Evolutionary conservation across 2,329 filamentous ascomycete species (phyloP), one percentile per base, ranked within the genome.

Genomic region (Fusarium pseudoanthophilum): DNA sequence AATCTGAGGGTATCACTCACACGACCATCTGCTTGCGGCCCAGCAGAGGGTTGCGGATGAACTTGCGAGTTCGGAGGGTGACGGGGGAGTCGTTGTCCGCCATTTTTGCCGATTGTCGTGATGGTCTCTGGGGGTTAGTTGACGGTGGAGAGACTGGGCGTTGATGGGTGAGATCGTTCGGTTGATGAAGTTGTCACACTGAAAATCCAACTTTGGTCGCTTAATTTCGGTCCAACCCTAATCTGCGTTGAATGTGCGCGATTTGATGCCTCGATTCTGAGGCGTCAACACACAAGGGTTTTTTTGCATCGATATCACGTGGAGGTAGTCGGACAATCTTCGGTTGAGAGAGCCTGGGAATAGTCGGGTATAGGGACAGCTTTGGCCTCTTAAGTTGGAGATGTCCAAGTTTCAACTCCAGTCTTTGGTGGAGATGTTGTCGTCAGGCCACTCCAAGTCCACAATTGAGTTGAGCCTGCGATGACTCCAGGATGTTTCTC

Each of bases 21-120:
- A 98, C 93, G 88, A 98, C 95, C 94, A 98, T 97, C 92, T 98
- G 95, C 92, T 97, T 97, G 87, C 95, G 93, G 86, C 93, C 94
- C 85, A 99, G 92, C 84, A 99, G 94, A 86, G 96, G 94, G 92
- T 99, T 99, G 90, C 95, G 94, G 89, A 98, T 97, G 93, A 99
- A 99, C 91, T 98, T 98, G 93, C 96, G 95, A 88, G 96, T 99
- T 90, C 96, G 92, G 88, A 95, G 88, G 83, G 92, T 95, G 85
- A 95, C 92, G 84, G 92, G 87, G 81, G 87, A 86, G 85, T 94
- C 92, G 83, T 87, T 87, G 88, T 95, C 93, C 88, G 95, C 93
- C 95, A 98, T 97, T 86, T 73, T 87, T 97, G 89, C 87, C 87
- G 87, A 83, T 86, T 73, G 75, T 78, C 78, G 77, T 75, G 79